A percentile compares a stretch with the other conserved stretches of the same genome.
These are phyloP conservation scores for Ochetophila trinervis DNA, from an alignment of 306 rosid species.

Conservation along the genomic window DNA sequence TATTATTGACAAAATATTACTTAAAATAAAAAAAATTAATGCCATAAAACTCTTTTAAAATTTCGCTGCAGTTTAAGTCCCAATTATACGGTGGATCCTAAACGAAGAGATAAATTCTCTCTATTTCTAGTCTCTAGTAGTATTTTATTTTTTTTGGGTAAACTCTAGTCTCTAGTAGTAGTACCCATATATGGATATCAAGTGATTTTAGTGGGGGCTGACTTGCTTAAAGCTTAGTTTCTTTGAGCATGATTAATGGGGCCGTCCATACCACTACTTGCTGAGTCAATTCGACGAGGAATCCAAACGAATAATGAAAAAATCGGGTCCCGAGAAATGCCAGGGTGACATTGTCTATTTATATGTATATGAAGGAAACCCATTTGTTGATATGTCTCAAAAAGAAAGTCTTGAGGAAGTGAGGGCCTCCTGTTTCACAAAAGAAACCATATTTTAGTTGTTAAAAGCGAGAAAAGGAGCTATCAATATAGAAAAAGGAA, in stretches of 20 bases:
- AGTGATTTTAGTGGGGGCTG: background rate
- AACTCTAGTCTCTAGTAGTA: no score
- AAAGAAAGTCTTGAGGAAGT: background rate
- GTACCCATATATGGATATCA: background rate
- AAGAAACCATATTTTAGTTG: no score
- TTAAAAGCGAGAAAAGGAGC: background rate
- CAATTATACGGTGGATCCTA: no score
- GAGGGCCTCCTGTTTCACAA: background rate
- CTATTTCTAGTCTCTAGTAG: background rate
- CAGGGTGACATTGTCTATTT: background rate
- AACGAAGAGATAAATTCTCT: background rate
- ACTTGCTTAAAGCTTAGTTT: background rate
- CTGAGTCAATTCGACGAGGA: background rate
- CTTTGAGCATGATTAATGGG: background rate
- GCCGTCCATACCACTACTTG: background rate
- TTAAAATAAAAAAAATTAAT: no score
- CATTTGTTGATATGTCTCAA: background rate
- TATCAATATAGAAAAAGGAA: background rate
- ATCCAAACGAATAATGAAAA: background rate
- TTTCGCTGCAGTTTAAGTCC: no score
- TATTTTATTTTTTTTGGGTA: no score
- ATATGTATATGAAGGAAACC: background rate
- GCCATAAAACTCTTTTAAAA: no score
- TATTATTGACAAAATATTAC: no score
- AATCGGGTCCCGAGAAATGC: background rate